Base-by-base conservation (phyloP, 163 green algal species). In the Smithsoniella earleae region DNA sequence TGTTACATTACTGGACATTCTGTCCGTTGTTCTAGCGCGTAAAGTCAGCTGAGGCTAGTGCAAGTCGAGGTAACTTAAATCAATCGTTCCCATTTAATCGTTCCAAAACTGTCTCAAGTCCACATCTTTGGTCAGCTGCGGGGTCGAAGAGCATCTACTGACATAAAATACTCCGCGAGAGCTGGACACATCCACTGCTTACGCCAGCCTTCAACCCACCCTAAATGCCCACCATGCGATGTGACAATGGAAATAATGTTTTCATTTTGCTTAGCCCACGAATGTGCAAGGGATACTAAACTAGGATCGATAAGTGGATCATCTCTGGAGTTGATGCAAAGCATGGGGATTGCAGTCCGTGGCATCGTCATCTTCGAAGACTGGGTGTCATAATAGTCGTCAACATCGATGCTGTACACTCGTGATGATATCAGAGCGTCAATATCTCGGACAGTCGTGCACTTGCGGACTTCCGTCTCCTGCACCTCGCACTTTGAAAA, bases 111-210 rank as follows among this genome's bases (percentile, higher is more conserved):
- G n/a, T n/a, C n/a, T n/a, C n/a, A n/a, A n/a, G n/a, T n/a, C n/a
- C n/a, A n/a, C n/a, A n/a, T n/a, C n/a, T n/a, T n/a, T n/a, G n/a
- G n/a, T n/a, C n/a, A n/a, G n/a, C n/a, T n/a, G n/a, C n/a, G n/a
- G n/a, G n/a, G n/a, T n/a, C n/a, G n/a, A 16, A 69, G 58, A 34
- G 58, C 58, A 16, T 69, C 27, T n/a, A 69, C 58, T 40, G 58
- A 30, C 40, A 69, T 4, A 4, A 69, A 69, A 40, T 69, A 69
- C 3, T 69, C 58, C 6, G 58, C 18, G 5, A 69, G 30, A 69
- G 58, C 58, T 13, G 58, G n/a, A 31, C 25, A 36, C 58, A 69
- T 69, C 58, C 58, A 69, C 58, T 69, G 58, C 27, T 37, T n/a
- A 18, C 58, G 31, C 58, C 58, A 69, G 13, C 25, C 58, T 33